These are phyloP conservation scores for Pleurozium schreberi DNA, from an alignment of 225 moss, liverwort and hornwort species.

Conservation along the genomic window DNA sequence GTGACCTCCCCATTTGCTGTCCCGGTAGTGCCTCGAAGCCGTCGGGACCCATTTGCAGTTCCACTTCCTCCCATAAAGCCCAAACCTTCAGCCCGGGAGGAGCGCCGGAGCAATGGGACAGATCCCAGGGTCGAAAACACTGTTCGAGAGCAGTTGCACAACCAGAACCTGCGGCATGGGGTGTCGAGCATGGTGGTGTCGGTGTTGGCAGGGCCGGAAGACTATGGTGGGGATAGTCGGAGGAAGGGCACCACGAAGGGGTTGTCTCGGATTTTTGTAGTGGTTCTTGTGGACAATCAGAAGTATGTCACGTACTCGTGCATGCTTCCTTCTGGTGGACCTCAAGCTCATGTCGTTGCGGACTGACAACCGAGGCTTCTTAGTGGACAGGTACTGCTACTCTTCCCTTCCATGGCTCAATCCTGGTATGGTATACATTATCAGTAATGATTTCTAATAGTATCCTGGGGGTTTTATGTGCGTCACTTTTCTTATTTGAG, in stretches of 20 bases:
- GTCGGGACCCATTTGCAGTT: conserved; percentile 33
- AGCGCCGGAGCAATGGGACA: conserved; percentile 9
- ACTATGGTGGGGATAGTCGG: conserved; percentile 1
- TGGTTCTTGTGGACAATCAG: conserved; percentile 45
- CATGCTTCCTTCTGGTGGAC: conserved; percentile 32
- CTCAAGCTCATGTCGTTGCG: conserved; percentile 31
- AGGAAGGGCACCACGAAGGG: conserved; percentile 5
- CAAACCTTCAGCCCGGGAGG: not conserved
- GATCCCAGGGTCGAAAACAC: conserved; percentile 24
- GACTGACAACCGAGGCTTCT: conserved; percentile 1
- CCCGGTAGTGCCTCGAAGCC: conserved; percentile 4
- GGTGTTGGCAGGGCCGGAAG: conserved; percentile 31
- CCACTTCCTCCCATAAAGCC: conserved; percentile 22
- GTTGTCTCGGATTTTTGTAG: conserved; percentile 42
- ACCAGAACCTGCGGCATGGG: conserved; percentile 4
- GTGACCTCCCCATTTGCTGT: not conserved
- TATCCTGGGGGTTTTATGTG: not conserved
- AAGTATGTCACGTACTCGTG: conserved; percentile 62
- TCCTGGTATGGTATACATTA: not conserved
- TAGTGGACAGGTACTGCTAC: not conserved
- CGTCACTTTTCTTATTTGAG: not conserved
- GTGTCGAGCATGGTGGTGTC: conserved; percentile 52
- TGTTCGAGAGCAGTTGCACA: conserved; percentile 8
- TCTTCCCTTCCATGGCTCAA: not conserved
- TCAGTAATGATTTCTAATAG: not conserved